phyloP scores from a whole-genome alignment of 2,329 filamentous ascomycete species.

The Proliferodiscus dingleyae region DNA sequence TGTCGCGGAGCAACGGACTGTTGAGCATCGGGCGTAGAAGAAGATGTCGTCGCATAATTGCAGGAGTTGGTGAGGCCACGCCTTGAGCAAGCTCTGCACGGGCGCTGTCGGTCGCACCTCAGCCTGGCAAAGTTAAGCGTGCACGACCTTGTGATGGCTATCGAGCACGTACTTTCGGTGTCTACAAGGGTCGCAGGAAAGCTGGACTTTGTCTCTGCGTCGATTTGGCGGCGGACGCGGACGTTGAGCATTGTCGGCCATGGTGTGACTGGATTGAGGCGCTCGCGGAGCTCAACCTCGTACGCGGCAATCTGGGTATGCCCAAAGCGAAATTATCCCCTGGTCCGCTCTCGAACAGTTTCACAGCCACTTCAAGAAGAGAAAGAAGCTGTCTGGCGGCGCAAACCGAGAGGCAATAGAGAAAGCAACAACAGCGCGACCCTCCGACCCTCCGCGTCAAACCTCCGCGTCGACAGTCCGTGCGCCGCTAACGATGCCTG shows the following conservation, averaged over 20 bases:
- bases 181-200: slow-evolving; percentile 29
- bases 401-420: slow-evolving; percentile 14
- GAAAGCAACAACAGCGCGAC: slow-evolving; percentile 15
- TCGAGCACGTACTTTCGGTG: slow-evolving; percentile 28
- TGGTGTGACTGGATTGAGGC: slow-evolving; percentile 15
- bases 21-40: slow-evolving; percentile 23
- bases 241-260: slow-evolving; percentile 25
- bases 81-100: slow-evolving; percentile 27
- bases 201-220: slow-evolving; percentile 30
- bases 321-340: background rate
- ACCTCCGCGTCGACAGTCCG: slow-evolving; percentile 10
- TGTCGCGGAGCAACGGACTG: slow-evolving; percentile 23
- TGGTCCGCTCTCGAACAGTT: background rate
- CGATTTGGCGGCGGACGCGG: slow-evolving; percentile 21
- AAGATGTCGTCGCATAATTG: slow-evolving; percentile 23
- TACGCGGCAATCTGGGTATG: background rate
- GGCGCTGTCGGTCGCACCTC: slow-evolving; percentile 29
- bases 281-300: slow-evolving; percentile 16
- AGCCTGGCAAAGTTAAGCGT: slow-evolving; percentile 23
- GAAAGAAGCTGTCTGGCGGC: slow-evolving; percentile 17
- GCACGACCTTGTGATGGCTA: slow-evolving; percentile 13
- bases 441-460: slow-evolving; percentile 19
- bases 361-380: slow-evolving; percentile 1
- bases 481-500: no score
- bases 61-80: slow-evolving; percentile 24